Evolutionary conservation across 164 flowering plant species (phyloP).

Genomic region (Liquidambar formosana): DNA sequence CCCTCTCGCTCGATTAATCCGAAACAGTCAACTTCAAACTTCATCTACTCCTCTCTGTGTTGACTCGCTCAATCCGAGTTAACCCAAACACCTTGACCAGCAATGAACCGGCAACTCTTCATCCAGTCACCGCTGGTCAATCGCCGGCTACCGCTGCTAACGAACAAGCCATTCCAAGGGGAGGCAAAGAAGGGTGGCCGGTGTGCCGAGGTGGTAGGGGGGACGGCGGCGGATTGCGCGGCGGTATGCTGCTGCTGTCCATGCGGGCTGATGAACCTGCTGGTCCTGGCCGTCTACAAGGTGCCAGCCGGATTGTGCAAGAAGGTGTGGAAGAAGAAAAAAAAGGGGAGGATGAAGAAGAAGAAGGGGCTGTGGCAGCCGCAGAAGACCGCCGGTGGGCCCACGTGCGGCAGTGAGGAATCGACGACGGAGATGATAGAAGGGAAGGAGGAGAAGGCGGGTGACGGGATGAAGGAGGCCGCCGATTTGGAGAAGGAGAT

Average conservation of each 20-base stretch:
- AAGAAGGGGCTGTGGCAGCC: not conserved
- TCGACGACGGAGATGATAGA: not conserved
- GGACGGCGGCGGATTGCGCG: constrained; percentile 49
- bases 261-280: constrained; percentile 30
- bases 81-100: constrained; percentile 1
- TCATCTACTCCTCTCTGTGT: too few species aligned
- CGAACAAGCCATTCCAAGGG: not conserved
- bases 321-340: constrained; percentile 24
- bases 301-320: constrained; percentile 36
- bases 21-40: too few species aligned
- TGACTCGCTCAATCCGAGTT: too few species aligned
- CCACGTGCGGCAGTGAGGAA: not conserved
- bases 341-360: constrained; percentile 20
- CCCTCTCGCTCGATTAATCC: too few species aligned
- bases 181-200: constrained; percentile 4
- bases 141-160: constrained; percentile 1
- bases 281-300: constrained; percentile 35
- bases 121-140: constrained; percentile 14
- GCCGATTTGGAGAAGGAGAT: constrained; percentile 37
- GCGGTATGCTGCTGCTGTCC: constrained; percentile 62
- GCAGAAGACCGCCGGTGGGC: not conserved
- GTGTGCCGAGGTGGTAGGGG: constrained; percentile 42
- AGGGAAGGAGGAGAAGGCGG: not conserved
- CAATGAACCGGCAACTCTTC: constrained; percentile 17
- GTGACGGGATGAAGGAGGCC: constrained; percentile 4